phyloP scores from a whole-genome alignment of 2,329 filamentous ascomycete species.

The Calcarisporium arbuscula region DNA sequence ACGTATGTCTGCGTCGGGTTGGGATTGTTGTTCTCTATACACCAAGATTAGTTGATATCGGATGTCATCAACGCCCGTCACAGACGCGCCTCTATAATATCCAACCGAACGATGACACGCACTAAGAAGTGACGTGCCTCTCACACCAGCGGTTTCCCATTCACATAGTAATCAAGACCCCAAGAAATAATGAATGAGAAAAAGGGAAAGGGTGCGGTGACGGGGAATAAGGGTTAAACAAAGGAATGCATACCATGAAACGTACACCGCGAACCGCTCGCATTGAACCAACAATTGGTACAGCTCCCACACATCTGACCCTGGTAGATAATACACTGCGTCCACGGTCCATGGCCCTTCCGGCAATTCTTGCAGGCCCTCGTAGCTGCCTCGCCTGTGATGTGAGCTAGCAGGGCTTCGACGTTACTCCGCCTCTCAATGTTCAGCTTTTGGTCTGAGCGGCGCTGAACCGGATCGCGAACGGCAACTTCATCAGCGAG shows the following conservation, averaged over 20 bases:
- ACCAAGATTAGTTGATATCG: no score
- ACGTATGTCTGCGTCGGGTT: no score
- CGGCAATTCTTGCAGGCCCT: conserved; percentile 54
- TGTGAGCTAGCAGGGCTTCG: conserved; percentile 52
- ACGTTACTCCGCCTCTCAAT: conserved; percentile 53
- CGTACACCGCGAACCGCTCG: conserved; percentile 52
- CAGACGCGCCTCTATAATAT: no score
- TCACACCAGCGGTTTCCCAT: no score
- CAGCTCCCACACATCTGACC: conserved; percentile 57
- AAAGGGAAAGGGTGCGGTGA: neutral
- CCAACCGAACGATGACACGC: no score
- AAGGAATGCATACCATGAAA: conserved; percentile 46
- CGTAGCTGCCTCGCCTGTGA: conserved; percentile 42
- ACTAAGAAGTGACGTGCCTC: no score
- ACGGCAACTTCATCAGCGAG: conserved; percentile 43
- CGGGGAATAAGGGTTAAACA: neutral
- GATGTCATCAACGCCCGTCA: no score
- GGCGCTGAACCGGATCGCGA: conserved; percentile 46
- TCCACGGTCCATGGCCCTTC: conserved; percentile 56
- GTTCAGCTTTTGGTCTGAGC: conserved; percentile 48
- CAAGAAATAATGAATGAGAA: neutral
- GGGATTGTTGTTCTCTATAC: conserved; percentile 40
- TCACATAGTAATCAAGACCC: no score
- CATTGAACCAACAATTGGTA: conserved; percentile 59
- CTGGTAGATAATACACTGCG: conserved; percentile 50